These are phyloP conservation scores for Chaetomium strumarium DNA, from an alignment of 2,329 filamentous ascomycete species.

Conservation along the genomic window DNA sequence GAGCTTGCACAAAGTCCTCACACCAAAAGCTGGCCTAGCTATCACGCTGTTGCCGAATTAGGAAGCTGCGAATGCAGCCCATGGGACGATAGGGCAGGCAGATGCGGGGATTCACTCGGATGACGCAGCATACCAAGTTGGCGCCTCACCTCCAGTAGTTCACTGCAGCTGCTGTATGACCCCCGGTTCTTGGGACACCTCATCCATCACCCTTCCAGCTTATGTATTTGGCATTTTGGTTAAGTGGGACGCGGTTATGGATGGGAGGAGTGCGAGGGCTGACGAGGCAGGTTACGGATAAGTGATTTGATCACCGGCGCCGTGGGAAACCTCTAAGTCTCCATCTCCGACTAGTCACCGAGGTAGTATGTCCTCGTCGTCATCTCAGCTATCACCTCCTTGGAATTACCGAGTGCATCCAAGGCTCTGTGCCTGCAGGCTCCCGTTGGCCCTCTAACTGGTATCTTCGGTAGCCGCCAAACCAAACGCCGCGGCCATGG, in stretches of 20 bases:
- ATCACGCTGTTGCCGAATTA: slow-evolving; percentile 12
- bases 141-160: neutral
- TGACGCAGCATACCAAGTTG: slow-evolving; percentile 5
- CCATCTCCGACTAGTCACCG: neutral
- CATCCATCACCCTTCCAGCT: neutral
- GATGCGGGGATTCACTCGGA: slow-evolving; percentile 4
- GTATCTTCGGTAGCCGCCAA: slow-evolving; percentile 17
- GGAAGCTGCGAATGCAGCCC: slow-evolving; percentile 17
- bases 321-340: neutral
- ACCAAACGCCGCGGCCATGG: slow-evolving; percentile 23
- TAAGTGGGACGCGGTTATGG: too few relatives aligned
- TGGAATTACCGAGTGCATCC: slow-evolving; percentile 5
- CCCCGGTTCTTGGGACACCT: neutral
- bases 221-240: neutral
- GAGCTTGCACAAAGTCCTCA: neutral
- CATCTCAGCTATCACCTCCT: slow-evolving; percentile 5
- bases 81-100: neutral
- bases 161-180: too few relatives aligned
- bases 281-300: slow-evolving; percentile 5
- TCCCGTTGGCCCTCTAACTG: slow-evolving; percentile 15
- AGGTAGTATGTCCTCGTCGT: neutral
- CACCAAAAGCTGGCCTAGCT: neutral
- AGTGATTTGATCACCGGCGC: neutral
- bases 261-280: neutral
- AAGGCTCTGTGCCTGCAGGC: slow-evolving; percentile 2